Conservation (phyloP, 2,329 filamentous ascomycete genomes). For the Remersonia thermophila region DNA sequence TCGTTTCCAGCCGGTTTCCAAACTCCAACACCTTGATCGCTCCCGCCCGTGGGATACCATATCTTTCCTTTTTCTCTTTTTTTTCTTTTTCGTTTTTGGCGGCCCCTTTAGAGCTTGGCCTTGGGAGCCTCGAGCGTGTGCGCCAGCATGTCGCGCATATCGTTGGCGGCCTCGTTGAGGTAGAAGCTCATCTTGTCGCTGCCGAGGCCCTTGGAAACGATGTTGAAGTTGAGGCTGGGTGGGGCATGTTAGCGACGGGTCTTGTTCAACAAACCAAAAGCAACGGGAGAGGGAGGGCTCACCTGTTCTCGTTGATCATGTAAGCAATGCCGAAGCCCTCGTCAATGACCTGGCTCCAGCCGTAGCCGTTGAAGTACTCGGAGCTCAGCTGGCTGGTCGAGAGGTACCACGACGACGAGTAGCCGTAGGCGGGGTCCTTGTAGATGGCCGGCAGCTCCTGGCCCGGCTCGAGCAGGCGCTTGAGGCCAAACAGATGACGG, state of each 20-base stretch:
- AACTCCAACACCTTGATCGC: no score
- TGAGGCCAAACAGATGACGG: slow-evolving; percentile 91
- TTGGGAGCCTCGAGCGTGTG: slow-evolving; percentile 69
- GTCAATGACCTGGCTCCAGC: slow-evolving; percentile 96
- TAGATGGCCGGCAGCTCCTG: slow-evolving; percentile 75
- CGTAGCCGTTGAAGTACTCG: slow-evolving; percentile 98
- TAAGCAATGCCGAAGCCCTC: slow-evolving; percentile 95
- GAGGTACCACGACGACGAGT: slow-evolving; percentile 81
- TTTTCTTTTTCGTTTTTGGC: no score
- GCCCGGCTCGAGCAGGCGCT: slow-evolving; percentile 71
- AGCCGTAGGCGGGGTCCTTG: slow-evolving; percentile 72
- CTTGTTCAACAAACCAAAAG: no score
- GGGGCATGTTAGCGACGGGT: slow-evolving; percentile 1
- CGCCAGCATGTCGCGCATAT: slow-evolving; percentile 76
- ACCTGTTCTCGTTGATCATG: slow-evolving; percentile 99
- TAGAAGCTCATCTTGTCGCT: slow-evolving; percentile 92
- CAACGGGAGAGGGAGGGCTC: slow-evolving; percentile 18
- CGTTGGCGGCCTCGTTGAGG: slow-evolving; percentile 82
- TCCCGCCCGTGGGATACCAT: no score
- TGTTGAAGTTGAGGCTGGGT: slow-evolving; percentile 85
- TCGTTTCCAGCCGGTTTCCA: no score
- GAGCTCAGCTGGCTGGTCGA: slow-evolving; percentile 82
- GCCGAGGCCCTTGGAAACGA: slow-evolving; percentile 86
- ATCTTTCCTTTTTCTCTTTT: no score
- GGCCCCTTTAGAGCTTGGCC: slow-evolving; percentile 71